phyloP scores from a whole-genome alignment of 2,329 filamentous ascomycete species.

The Didymella arachidicola region DNA sequence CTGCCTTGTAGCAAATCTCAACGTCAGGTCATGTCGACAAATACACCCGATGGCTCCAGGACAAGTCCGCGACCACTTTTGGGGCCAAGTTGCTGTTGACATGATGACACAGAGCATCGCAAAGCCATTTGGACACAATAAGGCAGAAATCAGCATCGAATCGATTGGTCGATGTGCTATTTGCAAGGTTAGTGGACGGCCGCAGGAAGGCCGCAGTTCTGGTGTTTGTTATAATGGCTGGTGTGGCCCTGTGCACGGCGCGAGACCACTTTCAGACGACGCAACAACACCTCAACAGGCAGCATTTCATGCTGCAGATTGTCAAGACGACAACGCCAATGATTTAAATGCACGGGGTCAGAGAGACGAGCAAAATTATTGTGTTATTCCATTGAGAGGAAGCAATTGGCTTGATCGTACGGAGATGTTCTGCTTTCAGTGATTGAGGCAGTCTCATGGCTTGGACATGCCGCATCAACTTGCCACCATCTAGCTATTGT shows the following conservation, averaged over 20 bases:
- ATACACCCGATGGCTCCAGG: constrained; percentile 18
- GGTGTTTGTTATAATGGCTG: constrained; percentile 47
- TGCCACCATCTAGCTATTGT: constrained; percentile 44
- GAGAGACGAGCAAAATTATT: constrained; percentile 10
- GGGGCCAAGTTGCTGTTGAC: constrained; percentile 31
- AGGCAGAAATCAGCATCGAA: constrained; percentile 32
- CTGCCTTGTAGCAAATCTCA: constrained; percentile 52
- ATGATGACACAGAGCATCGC: constrained; percentile 27
- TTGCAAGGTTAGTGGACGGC: constrained; percentile 41
- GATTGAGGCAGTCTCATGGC: constrained; percentile 35
- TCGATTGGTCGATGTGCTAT: constrained; percentile 44
- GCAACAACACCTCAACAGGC: constrained; percentile 40
- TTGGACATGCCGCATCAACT: constrained; percentile 36
- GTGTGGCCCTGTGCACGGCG: constrained; percentile 42
- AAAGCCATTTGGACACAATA: constrained; percentile 27
- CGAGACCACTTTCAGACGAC: constrained; percentile 39
- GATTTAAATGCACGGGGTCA: constrained; percentile 18
- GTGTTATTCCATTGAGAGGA: constrained; percentile 37
- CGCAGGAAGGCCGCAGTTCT: constrained; percentile 41
- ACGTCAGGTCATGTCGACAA: constrained; percentile 44
- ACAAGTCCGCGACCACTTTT: constrained; percentile 25
- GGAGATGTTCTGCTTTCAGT: constrained; percentile 37
- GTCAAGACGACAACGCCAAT: constrained; percentile 9
- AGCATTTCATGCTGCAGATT: constrained; percentile 11
- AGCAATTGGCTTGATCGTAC: constrained; percentile 44